These are phyloP conservation scores for Ophiostoma ulmi DNA, from an alignment of 2,329 filamentous ascomycete genomes.

Conservation along the genomic window DNA sequence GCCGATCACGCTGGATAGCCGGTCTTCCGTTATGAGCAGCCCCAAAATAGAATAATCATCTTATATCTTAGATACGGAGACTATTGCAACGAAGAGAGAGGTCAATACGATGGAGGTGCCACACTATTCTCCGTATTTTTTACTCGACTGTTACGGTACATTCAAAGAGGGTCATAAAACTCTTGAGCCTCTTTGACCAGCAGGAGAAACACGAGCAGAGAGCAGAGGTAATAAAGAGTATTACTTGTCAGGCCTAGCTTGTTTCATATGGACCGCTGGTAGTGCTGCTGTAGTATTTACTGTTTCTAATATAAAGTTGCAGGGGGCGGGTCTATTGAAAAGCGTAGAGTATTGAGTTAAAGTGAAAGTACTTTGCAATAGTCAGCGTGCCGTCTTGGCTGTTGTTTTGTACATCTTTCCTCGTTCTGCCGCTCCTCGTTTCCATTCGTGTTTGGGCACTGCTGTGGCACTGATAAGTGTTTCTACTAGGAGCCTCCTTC, in stretches of 20 bases:
- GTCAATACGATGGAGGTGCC: not conserved
- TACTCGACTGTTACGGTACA: not conserved
- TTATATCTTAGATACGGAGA: not conserved
- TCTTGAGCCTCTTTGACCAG: not conserved
- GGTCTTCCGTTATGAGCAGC: not conserved
- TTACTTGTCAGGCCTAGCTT: not conserved
- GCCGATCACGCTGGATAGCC: conserved; percentile 1
- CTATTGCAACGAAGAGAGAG: not conserved
- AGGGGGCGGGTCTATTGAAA: not conserved
- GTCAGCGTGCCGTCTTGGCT: conserved; percentile 1
- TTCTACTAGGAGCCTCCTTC: not conserved
- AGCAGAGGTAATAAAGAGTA: not conserved
- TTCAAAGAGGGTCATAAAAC: not conserved
- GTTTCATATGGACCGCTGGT: not conserved
- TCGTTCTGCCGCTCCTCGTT: not conserved
- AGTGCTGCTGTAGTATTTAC: not conserved
- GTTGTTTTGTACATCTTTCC: not conserved
- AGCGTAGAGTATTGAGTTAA: not conserved
- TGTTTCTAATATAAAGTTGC: not conserved
- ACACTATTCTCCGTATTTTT: not conserved
- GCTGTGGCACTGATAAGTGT: not conserved
- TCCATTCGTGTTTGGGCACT: conserved; percentile 3
- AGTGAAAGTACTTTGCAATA: not conserved
- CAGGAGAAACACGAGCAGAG: not conserved
- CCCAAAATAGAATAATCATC: not conserved